Conservation (phyloP, 257 asterid genomes). For the Penstemon eatonii region DNA sequence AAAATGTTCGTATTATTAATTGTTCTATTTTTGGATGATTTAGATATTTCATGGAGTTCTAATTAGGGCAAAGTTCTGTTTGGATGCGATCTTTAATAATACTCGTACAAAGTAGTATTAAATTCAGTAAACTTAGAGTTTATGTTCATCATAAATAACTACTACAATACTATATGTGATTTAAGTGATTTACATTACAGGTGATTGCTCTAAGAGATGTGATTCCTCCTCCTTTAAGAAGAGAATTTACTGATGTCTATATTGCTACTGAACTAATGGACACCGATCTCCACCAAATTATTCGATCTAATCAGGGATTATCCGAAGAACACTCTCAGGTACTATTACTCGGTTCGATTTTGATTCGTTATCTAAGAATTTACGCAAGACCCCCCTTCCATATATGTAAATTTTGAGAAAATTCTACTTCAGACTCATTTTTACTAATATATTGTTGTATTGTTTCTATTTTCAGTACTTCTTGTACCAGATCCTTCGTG, state of each 20-base stretch:
- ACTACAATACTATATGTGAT: conserved; percentile 8
- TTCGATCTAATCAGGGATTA: conserved; percentile 85
- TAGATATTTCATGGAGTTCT: no score
- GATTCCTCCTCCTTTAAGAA: conserved; percentile 89
- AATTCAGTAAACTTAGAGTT: no score
- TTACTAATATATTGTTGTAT: conserved; percentile 20
- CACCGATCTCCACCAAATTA: conserved; percentile 97
- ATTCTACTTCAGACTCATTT: neutral
- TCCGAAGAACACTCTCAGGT: conserved; percentile 98
- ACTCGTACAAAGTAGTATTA: no score
- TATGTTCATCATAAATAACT: neutral
- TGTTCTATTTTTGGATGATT: neutral
- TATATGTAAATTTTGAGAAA: no score
- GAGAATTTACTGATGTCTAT: conserved; percentile 85
- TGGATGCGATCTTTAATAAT: no score
- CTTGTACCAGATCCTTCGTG: conserved; percentile 90
- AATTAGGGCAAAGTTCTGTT: no score
- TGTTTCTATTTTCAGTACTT: conserved; percentile 63
- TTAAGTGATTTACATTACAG: conserved; percentile 48
- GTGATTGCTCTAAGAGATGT: conserved; percentile 76
- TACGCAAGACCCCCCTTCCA: no score
- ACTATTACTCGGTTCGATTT: neutral
- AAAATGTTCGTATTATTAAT: conserved; percentile 54
- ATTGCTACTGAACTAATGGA: conserved; percentile 84
- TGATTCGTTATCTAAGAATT: neutral